Evolutionary conservation across 768 basidiomycete genomes (phyloP).

Genomic region (Trametes cingulata): DNA sequence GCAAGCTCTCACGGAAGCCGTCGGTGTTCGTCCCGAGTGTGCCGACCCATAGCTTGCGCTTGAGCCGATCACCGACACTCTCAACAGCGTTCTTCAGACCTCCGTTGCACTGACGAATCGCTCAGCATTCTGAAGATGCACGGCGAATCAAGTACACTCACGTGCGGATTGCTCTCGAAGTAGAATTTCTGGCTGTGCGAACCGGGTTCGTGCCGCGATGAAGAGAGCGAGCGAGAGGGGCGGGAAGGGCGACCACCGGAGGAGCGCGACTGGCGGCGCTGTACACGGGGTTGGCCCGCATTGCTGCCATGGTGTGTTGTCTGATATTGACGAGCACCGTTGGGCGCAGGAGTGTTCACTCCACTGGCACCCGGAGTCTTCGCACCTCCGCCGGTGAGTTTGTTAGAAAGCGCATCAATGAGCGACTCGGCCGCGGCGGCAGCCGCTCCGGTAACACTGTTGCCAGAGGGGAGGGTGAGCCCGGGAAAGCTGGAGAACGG

Average conservation of each 20-base stretch:
- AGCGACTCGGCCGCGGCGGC: conserved; percentile 24
- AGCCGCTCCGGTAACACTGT: conserved; percentile 9
- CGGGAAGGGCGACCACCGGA: conserved; percentile 14
- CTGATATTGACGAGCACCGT: conserved; percentile 34
- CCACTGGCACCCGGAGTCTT: conserved; percentile 23
- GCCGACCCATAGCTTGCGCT: conserved; percentile 63
- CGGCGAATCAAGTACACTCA: not conserved
- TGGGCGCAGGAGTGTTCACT: not conserved
- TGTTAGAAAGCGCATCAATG: conserved; percentile 23
- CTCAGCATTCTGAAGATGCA: not conserved
- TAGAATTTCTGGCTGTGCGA: conserved; percentile 43
- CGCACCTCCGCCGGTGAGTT: not conserved
- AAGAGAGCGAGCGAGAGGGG: conserved; percentile 24
- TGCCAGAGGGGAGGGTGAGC: conserved; percentile 20
- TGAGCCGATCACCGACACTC: conserved; percentile 57
- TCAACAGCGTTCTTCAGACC: conserved; percentile 80
- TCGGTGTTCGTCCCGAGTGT: conserved; percentile 76
- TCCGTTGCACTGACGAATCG: conserved; percentile 54
- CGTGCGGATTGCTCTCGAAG: conserved; percentile 61
- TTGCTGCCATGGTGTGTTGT: conserved; percentile 43
- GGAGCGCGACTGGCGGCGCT: conserved; percentile 26
- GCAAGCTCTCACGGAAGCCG: conserved; percentile 53
- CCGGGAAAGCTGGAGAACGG: conserved; percentile 52
- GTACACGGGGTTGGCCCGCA: conserved; percentile 27
- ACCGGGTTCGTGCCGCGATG: conserved; percentile 43